These are phyloP conservation scores for Globisporangium cystogenes DNA, from an alignment of 352 stramenopile genomes.

Conservation along the genomic window DNA sequence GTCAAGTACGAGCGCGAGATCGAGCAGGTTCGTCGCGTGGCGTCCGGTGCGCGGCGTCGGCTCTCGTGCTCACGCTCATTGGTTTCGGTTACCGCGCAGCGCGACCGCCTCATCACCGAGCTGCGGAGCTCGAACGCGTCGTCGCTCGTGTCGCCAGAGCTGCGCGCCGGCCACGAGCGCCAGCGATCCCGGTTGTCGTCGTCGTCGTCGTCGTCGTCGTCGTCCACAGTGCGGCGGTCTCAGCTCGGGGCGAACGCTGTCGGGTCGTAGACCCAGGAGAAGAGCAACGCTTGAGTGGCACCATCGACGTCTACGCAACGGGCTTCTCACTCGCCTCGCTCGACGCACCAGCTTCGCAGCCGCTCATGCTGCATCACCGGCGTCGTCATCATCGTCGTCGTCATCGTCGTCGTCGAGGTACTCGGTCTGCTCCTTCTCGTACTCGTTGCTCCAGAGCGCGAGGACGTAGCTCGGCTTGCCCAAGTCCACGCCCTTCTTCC, in stretches of 20 bases:
- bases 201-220: conserved; percentile 30
- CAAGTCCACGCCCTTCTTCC: neutral
- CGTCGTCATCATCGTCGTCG: too few species aligned
- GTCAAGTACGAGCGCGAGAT: conserved; percentile 84
- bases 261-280: conserved; percentile 1
- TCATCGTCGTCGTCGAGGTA: neutral
- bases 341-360: neutral
- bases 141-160: conserved; percentile 37
- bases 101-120: conserved; percentile 42
- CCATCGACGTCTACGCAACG: too few species aligned
- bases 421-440: neutral
- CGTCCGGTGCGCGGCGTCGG: too few species aligned
- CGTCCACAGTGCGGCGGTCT: conserved; percentile 3
- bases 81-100: conserved; percentile 12
- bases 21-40: conserved; percentile 38
- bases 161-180: conserved; percentile 10
- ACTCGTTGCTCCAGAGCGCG: neutral
- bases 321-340: neutral
- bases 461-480: neutral
- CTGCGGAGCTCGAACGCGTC: conserved; percentile 39
- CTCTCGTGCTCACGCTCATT: neutral
- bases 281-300: too few species aligned
- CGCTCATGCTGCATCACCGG: too few species aligned
- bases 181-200: conserved; percentile 24
- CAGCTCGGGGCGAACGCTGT: neutral